Percentiles rank a stretch among this genome's conserved stretches.
Conservation (phyloP, 192 early-diverging fungal genomes). For the Coemansia sp. region DNA sequence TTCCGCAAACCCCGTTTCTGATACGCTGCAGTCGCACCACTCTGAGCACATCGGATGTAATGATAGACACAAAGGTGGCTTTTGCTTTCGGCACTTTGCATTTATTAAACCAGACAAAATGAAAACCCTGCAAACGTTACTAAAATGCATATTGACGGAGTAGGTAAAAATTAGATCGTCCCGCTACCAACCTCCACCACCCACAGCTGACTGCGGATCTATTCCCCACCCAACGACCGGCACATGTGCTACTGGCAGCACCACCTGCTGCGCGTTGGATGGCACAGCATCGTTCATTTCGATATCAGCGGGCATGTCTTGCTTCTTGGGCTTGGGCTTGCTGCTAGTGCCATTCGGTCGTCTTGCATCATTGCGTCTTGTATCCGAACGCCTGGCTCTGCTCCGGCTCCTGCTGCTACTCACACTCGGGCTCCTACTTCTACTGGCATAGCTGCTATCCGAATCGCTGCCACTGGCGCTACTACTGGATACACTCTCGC, state of each 20-base stretch:
- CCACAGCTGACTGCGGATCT: not conserved
- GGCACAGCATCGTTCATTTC: not conserved
- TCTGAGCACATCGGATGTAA: not conserved
- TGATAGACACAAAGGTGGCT: not conserved
- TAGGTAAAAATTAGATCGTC: not conserved
- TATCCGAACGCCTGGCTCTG: constrained; percentile 4
- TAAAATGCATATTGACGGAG: no score
- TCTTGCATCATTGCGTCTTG: not conserved
- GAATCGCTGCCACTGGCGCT: constrained; percentile 20
- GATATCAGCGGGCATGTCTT: not conserved
- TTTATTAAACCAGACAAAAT: not conserved
- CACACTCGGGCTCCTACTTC: constrained; percentile 13
- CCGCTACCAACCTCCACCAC: not conserved
- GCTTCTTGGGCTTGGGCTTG: not conserved
- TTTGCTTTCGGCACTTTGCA: not conserved
- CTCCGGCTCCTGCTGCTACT: constrained; percentile 24
- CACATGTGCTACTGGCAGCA: not conserved
- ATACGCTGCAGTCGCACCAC: not conserved
- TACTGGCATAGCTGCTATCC: constrained; percentile 11
- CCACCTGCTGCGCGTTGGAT: not conserved
- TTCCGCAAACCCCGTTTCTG: not conserved
- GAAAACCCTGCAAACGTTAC: not conserved
- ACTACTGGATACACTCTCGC: constrained; percentile 8
- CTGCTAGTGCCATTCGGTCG: constrained; percentile 5
- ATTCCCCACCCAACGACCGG: not conserved